Percentiles rank a stretch among this genome's conserved stretches.
phyloP scores from a whole-genome alignment of 1,139 yeast species.

The Magnusiomyces paraingens region DNA sequence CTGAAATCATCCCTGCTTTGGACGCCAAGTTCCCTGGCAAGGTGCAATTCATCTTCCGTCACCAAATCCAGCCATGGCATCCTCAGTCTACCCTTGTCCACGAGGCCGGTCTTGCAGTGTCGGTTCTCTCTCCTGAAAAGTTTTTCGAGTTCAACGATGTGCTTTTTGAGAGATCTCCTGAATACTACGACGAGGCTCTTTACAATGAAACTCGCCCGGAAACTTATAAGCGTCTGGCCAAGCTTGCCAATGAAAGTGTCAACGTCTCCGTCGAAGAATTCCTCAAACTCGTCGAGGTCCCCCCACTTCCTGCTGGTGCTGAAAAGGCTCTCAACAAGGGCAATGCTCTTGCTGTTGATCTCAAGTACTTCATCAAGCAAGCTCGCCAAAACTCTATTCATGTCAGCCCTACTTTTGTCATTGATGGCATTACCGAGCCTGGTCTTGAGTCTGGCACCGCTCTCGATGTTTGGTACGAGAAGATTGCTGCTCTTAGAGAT shows the following conservation, averaged over 20 bases:
- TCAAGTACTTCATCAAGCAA: constrained; percentile 67
- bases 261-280: constrained; percentile 27
- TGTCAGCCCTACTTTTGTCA: constrained; percentile 73
- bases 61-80: constrained; percentile 86
- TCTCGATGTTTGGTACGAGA: constrained; percentile 14
- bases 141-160: constrained; percentile 60
- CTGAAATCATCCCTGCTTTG: constrained; percentile 49
- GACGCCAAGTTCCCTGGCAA: constrained; percentile 43
- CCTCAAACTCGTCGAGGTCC: constrained; percentile 27
- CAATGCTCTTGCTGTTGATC: constrained; percentile 51
- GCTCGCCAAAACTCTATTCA: constrained; percentile 77
- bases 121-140: constrained; percentile 47
- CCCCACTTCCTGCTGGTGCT: constrained; percentile 22
- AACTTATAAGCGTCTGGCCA: constrained; percentile 50
- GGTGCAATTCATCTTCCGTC: constrained; percentile 46
- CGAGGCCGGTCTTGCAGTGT: constrained; percentile 69
- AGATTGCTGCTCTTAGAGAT: constrained; percentile 8
- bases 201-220: constrained; percentile 50
- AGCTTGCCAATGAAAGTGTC: constrained; percentile 40
- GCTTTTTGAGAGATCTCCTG: constrained; percentile 39
- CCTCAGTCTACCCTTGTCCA: constrained; percentile 60
- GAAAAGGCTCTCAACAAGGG: constrained; percentile 47
- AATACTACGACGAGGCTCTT: constrained; percentile 59
- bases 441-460: constrained; percentile 39
- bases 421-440: constrained; percentile 55